Evolutionary conservation across 2,329 filamentous ascomycete genomes (phyloP), one percentile per base, ranked within the genome.

Genomic region (Exophiala dermatitidis): DNA sequence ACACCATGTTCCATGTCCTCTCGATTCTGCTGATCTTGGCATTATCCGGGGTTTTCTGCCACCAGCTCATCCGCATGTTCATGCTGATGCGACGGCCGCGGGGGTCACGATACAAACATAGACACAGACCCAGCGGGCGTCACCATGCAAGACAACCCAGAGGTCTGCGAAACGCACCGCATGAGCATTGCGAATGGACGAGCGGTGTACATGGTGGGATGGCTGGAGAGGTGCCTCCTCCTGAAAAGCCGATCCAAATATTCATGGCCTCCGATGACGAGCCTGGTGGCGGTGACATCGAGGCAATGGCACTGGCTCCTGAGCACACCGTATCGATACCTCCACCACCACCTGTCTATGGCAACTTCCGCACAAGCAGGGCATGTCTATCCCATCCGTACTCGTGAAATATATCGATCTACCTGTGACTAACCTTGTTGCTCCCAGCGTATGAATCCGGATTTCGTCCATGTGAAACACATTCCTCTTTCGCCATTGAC

Each of bases 351-450:
- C 90, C 90, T 0, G 88, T 88, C 1, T 95, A 95, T 66, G 90
- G 90, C 0, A 72, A 89, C 1, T 94, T 88, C 87, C 77, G 88
- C 48, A 83, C 84, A 68, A 91, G 85, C 64, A 87, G 93, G 69
- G 84, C 88, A 77, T 69, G 84, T 82, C 3, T 8, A 30, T n/a
- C 7, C 10, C 28, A 5, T 7, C 8, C 28, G 38, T 45, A 41
- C 1, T 29, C 12, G 12, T 7, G 5, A 7, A 5, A 28, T 31
- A 29, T 4, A 7, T 10, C 10, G 37, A 3, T 12, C 9, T 7
- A 26, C 32, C 6, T 8, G 12, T 32, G 28, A 36, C 6, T 42
- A n/a, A 6, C 59, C n/a, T 34, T 30, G 41, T 19, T 46, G 19
- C 26, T 37, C 37, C 30, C 62, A 86, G 80, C 78, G 87, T 45